Conservation (phyloP, 495 filamentous ascomycete genomes). For the Astrothelium macrocarpum region DNA sequence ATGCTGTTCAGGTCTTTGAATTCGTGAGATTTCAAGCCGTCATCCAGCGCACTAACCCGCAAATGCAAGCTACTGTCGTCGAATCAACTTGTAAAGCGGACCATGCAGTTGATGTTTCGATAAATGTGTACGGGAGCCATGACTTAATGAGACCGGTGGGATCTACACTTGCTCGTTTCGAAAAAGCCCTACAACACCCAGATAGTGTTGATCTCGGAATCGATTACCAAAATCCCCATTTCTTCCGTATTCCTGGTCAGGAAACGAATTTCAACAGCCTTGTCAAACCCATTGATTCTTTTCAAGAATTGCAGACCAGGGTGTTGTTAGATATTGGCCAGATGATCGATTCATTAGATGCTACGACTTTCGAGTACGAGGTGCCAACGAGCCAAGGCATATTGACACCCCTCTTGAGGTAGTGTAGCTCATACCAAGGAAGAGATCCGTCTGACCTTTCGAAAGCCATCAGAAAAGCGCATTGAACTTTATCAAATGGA, state of each 20-base stretch:
- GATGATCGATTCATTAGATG: neutral
- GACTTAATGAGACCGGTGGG: constrained; percentile 1
- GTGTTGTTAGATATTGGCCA: neutral
- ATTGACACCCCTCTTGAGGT: neutral
- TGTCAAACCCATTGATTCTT: neutral
- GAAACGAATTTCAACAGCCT: neutral
- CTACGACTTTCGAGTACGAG: neutral
- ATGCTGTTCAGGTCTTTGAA: neutral
- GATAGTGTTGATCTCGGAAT: neutral
- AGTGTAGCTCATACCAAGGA: neutral
- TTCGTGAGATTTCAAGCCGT: neutral
- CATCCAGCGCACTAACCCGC: neutral
- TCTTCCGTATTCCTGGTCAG: neutral
- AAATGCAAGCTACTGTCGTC: neutral
- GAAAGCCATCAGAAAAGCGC: constrained; percentile 3
- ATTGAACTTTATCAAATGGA: neutral
- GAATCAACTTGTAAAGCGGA: neutral
- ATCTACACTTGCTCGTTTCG: neutral
- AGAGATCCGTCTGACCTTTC: neutral
- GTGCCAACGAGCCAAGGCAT: constrained; percentile 2
- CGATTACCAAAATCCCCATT: neutral
- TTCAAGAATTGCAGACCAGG: neutral
- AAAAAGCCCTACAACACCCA: neutral
- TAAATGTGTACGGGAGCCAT: neutral
- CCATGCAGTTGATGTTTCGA: neutral